Conservation (phyloP, 108 stramenopile genomes). For the Skeletonema potamos region DNA sequence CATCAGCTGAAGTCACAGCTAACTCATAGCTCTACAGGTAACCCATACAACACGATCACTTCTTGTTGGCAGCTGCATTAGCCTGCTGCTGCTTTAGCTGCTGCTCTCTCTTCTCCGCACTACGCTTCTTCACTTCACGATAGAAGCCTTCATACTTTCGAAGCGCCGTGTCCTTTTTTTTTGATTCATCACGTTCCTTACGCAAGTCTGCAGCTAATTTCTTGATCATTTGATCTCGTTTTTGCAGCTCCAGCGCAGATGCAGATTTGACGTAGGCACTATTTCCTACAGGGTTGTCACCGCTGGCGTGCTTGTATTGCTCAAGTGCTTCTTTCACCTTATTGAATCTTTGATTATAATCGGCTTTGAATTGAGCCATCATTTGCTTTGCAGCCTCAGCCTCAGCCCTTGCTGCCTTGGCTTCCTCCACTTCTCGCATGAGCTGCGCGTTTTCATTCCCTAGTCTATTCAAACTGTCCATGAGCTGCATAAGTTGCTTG, state of each 20-base stretch:
- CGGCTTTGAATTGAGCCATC: conserved; percentile 73
- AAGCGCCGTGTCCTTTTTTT: conserved; percentile 82
- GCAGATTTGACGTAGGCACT: conserved; percentile 45
- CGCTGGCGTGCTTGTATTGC: conserved; percentile 51
- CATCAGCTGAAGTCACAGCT: not conserved
- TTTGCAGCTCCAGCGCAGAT: conserved; percentile 52
- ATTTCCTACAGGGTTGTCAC: conserved; percentile 52
- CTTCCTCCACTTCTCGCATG: conserved; percentile 79
- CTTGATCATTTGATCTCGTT: conserved; percentile 77
- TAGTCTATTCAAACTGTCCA: conserved; percentile 83
- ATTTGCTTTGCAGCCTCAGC: conserved; percentile 71
- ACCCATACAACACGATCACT: not conserved
- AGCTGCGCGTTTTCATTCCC: conserved; percentile 85
- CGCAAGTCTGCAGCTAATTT: conserved; percentile 74
- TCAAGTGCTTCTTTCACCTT: conserved; percentile 70
- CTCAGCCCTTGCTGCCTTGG: conserved; percentile 71
- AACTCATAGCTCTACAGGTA: not conserved
- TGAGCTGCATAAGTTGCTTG: conserved; percentile 82
- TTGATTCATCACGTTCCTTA: conserved; percentile 82
- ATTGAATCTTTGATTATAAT: conserved; percentile 65
- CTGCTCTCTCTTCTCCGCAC: conserved; percentile 79
- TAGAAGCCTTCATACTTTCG: conserved; percentile 89
- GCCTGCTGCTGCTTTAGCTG: conserved; percentile 43
- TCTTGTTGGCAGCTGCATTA: conserved; percentile 9
- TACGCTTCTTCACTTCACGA: conserved; percentile 81